Evolutionary conservation across 2,329 filamentous ascomycete genomes (phyloP), one percentile per base, ranked within the genome.

Genomic region (Cladorrhinum sp.): DNA sequence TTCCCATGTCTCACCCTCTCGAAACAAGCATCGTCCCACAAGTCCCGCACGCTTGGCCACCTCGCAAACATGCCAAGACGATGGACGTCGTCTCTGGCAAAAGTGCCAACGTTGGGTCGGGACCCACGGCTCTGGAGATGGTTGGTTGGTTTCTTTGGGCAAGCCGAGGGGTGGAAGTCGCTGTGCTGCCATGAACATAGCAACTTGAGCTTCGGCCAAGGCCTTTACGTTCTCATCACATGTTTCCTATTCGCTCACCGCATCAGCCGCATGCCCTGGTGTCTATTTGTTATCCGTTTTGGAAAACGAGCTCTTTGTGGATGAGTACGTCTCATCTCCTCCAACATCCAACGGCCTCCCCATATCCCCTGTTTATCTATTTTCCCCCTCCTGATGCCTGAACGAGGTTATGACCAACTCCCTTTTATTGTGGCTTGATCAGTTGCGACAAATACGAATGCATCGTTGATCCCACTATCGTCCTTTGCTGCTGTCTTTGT

Each of bases 11-110:
- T 55, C 53, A 55, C 30, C 53, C 53, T 55, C 20, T 55, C 53
- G 30, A 55, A 55, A 55, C 53, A 18, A 55, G 30, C n/a, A n/a
- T n/a, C 28, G 52, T 55, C 53, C 33, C 33, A 42, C 33, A 55
- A 39, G 8, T 18, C 42, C n/a, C 30, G 52, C 51, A n/a, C 36
- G 10, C 30, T 23, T 39, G 28, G 28, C 9, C 30, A 28, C 26
- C 26, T 28, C 26, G 26, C 26, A 28, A 28, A 28, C 26, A 5
- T 14, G 24, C 24, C 53, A 55, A 42, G 53, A 16, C 20, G 20
- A 42, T 42, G 30, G n/a, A 46, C 28, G 26, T 54, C 28, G 36
- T 33, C 53, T 55, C 36, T 18, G 33, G 24, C 30, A 28, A n/a
- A 46, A 55, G 51, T 21, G 18, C 28, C 51, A 54, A 54, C 26